These are phyloP conservation scores for Vaccinium macrocarpon DNA, from an alignment of 148 eudicot genomes.

Conservation along the genomic window DNA sequence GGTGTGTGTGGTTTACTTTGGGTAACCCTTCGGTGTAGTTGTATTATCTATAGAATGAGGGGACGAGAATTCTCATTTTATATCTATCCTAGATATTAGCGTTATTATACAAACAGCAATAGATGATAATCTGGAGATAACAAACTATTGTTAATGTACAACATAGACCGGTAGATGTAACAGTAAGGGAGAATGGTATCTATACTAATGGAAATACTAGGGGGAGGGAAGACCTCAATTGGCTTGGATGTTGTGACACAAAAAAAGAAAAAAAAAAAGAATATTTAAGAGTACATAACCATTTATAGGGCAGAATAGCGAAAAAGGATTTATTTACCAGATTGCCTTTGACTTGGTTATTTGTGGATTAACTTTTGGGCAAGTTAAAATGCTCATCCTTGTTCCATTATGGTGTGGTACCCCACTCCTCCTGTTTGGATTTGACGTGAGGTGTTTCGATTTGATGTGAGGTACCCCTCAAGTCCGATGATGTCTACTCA, in stretches of 20 bases:
- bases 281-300: background rate
- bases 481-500: background rate
- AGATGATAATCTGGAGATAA: background rate
- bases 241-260: background rate
- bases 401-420: background rate
- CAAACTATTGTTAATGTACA: background rate
- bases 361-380: background rate
- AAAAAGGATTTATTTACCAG: background rate
- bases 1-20: background rate
- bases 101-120: background rate
- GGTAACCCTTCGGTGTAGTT: background rate
- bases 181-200: background rate
- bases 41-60: background rate
- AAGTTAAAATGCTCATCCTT: background rate
- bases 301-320: too few species aligned
- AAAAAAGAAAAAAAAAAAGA: background rate
- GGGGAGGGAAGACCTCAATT: slow-evolving; percentile 7
- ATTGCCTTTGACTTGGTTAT: background rate
- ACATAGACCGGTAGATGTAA: background rate
- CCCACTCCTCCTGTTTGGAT: background rate
- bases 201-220: background rate
- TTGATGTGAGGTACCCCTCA: background rate
- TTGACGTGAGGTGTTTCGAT: background rate
- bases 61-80: background rate
- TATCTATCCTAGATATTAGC: background rate